phyloP scores from a whole-genome alignment of 2,329 filamentous ascomycete species.

The Neonectria magnoliae region DNA sequence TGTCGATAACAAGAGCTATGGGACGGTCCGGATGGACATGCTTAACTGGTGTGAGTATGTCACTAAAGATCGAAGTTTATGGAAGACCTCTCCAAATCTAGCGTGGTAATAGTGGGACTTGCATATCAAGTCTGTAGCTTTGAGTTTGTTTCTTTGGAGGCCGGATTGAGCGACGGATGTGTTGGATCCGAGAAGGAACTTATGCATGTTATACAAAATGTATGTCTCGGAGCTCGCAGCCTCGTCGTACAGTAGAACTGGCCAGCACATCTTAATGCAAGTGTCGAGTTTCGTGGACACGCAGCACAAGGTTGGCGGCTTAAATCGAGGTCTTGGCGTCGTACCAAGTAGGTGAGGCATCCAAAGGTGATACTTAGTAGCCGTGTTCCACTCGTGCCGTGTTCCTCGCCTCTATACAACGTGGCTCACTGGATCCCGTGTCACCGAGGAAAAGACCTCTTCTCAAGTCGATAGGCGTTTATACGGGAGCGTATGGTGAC shows the following conservation, averaged over 20 bases:
- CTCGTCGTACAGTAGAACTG: neutral
- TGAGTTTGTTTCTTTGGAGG: neutral
- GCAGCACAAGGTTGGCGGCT: conserved; percentile 6
- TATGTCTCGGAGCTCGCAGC: conserved; percentile 6
- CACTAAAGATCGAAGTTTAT: neutral
- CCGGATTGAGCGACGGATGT: neutral
- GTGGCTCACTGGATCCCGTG: conserved; percentile 9
- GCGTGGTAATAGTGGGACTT: neutral
- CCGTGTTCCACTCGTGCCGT: conserved; percentile 15
- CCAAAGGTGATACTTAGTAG: neutral
- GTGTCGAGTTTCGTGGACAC: conserved; percentile 8
- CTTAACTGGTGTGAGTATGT: neutral
- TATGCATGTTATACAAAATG: conserved; percentile 5
- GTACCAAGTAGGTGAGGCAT: conserved; percentile 5
- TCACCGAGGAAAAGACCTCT: conserved; percentile 5
- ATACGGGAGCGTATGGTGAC: neutral
- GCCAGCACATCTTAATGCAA: conserved; percentile 14
- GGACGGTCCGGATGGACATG: conserved; percentile 6
- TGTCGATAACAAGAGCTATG: conserved; percentile 27
- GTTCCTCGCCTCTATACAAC: conserved; percentile 2
- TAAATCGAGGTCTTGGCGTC: neutral
- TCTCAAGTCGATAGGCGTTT: neutral
- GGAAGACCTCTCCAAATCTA: conserved; percentile 1
- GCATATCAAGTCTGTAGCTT: neutral
- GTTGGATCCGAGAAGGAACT: neutral